A percentile compares a stretch with the other conserved stretches of the same genome.
Evolutionary conservation across 345 rosid genomes (phyloP).

Genomic region (Pistacia atlantica): DNA sequence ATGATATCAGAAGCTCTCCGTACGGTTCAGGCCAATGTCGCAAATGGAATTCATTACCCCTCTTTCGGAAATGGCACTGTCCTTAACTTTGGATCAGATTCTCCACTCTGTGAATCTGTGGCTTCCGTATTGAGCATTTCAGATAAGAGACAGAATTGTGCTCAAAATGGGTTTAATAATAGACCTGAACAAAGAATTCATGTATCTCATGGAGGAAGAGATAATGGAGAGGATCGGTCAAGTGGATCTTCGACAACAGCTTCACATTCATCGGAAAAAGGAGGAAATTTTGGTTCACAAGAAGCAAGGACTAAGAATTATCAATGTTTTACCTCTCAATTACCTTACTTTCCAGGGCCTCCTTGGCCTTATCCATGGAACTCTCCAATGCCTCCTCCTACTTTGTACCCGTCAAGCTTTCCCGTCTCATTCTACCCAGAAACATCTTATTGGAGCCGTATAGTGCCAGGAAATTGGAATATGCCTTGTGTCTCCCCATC

Average conservation of each 20-base stretch:
- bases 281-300: constrained; percentile 9
- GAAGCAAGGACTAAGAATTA: constrained; percentile 15
- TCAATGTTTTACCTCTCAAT: constrained; percentile 32
- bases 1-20: constrained; percentile 50
- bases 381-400: constrained; percentile 37
- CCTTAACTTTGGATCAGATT: constrained; percentile 59
- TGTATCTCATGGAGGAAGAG: constrained; percentile 17
- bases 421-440: constrained; percentile 51
- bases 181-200: constrained; percentile 25
- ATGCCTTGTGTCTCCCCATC: constrained; percentile 23
- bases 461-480: constrained; percentile 29
- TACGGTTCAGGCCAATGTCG: constrained; percentile 28
- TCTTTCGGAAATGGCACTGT: constrained; percentile 41
- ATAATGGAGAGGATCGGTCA: constrained; percentile 33
- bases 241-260: constrained; percentile 35
- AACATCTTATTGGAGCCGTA: constrained; percentile 51
- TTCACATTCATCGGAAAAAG: constrained; percentile 29
- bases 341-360: constrained; percentile 36
- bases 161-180: constrained; percentile 27
- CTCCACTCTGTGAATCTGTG: constrained; percentile 42
- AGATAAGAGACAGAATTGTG: constrained; percentile 24
- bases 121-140: constrained; percentile 33
- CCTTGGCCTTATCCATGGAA: constrained; percentile 55
- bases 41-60: constrained; percentile 39
- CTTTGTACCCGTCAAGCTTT: constrained; percentile 37